Evolutionary conservation across 495 filamentous ascomycete species (phyloP).

Genomic region (Cercophora scortea): DNA sequence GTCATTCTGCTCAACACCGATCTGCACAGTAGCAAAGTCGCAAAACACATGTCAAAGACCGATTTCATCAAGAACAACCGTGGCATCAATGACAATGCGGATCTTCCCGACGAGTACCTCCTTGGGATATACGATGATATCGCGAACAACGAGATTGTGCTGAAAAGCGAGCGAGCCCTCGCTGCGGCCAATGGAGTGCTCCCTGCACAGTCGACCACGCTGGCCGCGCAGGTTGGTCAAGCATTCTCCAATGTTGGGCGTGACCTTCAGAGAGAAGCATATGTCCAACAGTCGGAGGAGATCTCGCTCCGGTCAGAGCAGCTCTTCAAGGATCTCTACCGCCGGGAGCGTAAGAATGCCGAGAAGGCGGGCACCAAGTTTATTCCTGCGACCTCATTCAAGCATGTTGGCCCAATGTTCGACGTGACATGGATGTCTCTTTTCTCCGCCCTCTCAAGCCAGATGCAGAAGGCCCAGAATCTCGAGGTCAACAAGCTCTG

Average conservation of each 20-base stretch:
- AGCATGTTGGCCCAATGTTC: conserved; percentile 97
- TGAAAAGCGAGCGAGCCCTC: conserved; percentile 82
- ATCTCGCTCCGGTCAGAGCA: conserved; percentile 63
- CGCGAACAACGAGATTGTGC: conserved; percentile 80
- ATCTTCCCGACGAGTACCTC: conserved; percentile 90
- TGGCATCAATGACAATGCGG: conserved; percentile 94
- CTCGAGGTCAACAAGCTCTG: conserved; percentile 84
- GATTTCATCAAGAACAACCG: conserved; percentile 99
- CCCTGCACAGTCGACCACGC: conserved; percentile 53
- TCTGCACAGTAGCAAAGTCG: conserved; percentile 82
- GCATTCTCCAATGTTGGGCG: conserved; percentile 84
- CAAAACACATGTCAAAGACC: conserved; percentile 82
- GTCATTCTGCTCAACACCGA: conserved; percentile 98
- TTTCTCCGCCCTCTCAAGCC: conserved; percentile 82
- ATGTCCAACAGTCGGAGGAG: conserved; percentile 88
- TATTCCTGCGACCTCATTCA: conserved; percentile 85
- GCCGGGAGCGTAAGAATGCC: conserved; percentile 71
- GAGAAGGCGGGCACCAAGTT: conserved; percentile 65
- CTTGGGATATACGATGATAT: conserved; percentile 89
- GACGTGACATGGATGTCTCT: conserved; percentile 99
- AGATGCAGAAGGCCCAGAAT: conserved; percentile 86
- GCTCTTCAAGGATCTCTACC: conserved; percentile 82
- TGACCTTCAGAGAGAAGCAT: conserved; percentile 87
- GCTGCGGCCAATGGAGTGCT: conserved; percentile 64
- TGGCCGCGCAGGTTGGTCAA: conserved; percentile 82